Evolutionary conservation across 805 yeast species (phyloP), one percentile per base, ranked within the genome.

Genomic region (Cyberlindnera bimundalis): DNA sequence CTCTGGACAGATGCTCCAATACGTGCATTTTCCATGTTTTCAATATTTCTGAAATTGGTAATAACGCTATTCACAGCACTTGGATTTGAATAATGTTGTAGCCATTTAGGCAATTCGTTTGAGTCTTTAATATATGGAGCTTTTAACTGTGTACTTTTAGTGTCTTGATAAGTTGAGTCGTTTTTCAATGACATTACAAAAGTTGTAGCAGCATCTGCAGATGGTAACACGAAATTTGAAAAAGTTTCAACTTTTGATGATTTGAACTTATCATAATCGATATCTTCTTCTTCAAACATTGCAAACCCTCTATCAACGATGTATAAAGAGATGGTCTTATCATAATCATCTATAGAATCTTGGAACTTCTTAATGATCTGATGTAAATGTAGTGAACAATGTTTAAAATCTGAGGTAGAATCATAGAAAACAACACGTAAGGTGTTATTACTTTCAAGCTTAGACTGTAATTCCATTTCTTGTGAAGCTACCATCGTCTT

Each of bases 51-150:
- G 21, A 62, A 55, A 26, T 65, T 50, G 28, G 56, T 47, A 12
- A 56, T 43, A 27, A 67, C 46, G 3, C 53, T 44, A 2, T 38
- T 29, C 25, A 59, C 55, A 2, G 53, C 49, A 60, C 15, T 19
- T 10, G 35, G 10, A 12, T 40, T 30, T 46, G 63, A 52, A 35
- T 64, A 42, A 23, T 49, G 49, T 28, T 53, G 59, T 21, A 82
- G 64, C 90, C 91, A 84, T 2, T 37, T 40, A 6, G 73, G 73
- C 20, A 66, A 33, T 3, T 38, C 35, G 5, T 33, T 28, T 1
- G 25, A 3, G 14, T 39, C 13, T 13, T 40, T 14, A 29, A 48
- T 44, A 6, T 25, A 12, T 6, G 60, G 58, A 0, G 46, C 20
- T 8, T 20, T 28, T 5, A 55, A 24, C 9, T 37, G 26, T 2